phyloP scores from a whole-genome alignment of 352 stramenopile species.

The Plasmopara muralis region DNA sequence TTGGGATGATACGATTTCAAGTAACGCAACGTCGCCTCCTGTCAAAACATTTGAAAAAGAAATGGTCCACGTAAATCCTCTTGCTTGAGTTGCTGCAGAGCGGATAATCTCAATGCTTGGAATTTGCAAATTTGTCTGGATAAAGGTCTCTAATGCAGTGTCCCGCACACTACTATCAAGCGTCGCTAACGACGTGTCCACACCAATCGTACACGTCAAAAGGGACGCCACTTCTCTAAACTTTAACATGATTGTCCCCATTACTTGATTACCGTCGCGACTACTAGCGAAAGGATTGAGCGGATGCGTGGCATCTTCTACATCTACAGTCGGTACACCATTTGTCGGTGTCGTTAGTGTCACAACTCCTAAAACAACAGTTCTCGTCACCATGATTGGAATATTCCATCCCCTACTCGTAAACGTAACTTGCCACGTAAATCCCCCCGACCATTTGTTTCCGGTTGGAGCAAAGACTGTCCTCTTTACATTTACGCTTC shows the following conservation, averaged over 20 bases:
- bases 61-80: constrained; percentile 80
- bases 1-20: constrained; percentile 30
- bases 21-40: constrained; percentile 79
- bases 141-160: constrained; percentile 32
- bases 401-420: constrained; percentile 75
- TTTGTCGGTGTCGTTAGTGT: constrained; percentile 7
- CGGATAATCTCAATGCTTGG: constrained; percentile 46
- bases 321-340: constrained; percentile 15
- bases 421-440: constrained; percentile 93
- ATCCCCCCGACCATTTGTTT: constrained; percentile 90
- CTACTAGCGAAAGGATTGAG: constrained; percentile 53
- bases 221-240: constrained; percentile 38
- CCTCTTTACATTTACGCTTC: constrained; percentile 75
- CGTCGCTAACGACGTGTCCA: constrained; percentile 26
- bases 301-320: constrained; percentile 41
- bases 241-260: constrained; percentile 66
- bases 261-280: constrained; percentile 88
- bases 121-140: constrained; percentile 39
- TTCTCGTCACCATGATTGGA: constrained; percentile 54
- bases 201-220: constrained; percentile 33
- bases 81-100: constrained; percentile 52
- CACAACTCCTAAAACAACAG: not conserved
- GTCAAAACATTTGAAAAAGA: constrained; percentile 46
- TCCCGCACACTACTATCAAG: constrained; percentile 30
- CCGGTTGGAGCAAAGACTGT: constrained; percentile 72